Base-by-base conservation (phyloP, 208 protist genomes). In the Crithidia expoeki region DNA sequence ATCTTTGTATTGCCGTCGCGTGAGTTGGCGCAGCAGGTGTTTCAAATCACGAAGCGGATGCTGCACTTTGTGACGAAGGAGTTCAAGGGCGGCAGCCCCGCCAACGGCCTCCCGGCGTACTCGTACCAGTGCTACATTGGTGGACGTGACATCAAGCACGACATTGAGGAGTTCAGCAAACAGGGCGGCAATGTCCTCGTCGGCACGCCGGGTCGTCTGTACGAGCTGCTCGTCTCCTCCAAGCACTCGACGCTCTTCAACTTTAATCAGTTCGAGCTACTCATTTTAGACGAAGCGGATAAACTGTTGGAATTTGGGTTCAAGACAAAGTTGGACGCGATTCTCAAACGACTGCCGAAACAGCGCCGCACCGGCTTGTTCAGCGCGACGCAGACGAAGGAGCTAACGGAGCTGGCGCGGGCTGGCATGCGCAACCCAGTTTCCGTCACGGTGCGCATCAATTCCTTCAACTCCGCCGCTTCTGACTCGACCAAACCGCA, bases 21-120 rank as follows among this genome's bases (percentile, higher is more conserved):
- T 17, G 97, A 99, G 85, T 79, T 99, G 10, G 97, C 96, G n/a
- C 86, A 97, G 75, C 96, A 99, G 78, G 94, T 98, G 21, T 92
- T 94, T 73, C 55, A 86, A 17, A 66, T 95, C 2, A 72, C 89
- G 1, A 89, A 85, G 63, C 64, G 73, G 36, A 97, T 96, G 89
- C 53, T 95, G 23, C 60, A 86, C 51, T 93, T 80, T 47, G 69
- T 97, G 27, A 70, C 80, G 28, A 73, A 83, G 21, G 65, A 80
- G 32, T 89, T 86, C 72, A 79, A 77, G 33, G 67, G 58, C n/a
- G 72, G 76, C 44, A 78, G 63, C 63, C 27, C 68, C 0, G 60
- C 60, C 6, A 74, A 64, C 56, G 76, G 67, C n/a, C 55, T 89
- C n/a, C 89, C 85, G 5, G 70, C 81, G 30, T 94, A 88, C 69